Percentiles rank a stretch among this genome's conserved stretches.
phyloP scores from a whole-genome alignment of 192 early-diverging fungal genomes.

The Podila epicladia region DNA sequence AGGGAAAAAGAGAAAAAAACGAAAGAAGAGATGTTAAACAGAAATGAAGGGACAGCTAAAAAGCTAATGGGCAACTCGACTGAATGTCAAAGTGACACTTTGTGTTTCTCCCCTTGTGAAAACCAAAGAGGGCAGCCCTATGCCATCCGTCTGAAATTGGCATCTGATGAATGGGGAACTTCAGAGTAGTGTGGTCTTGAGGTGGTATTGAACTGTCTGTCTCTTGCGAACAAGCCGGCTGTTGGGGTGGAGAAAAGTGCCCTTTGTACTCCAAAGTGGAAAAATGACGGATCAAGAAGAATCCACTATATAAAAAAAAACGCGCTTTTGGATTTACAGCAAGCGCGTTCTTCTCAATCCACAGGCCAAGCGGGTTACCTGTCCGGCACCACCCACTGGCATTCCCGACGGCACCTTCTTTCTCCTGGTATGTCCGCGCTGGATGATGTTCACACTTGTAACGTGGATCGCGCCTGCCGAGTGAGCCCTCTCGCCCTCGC shows the following conservation, averaged over 20 bases:
- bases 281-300: no score
- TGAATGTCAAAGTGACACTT: conserved; percentile 1
- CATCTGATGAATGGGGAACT: no score
- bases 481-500: no score
- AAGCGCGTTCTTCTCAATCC: no score
- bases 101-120: no score
- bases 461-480: no score
- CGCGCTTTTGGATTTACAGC: no score
- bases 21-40: background rate
- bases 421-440: background rate
- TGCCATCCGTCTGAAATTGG: no score
- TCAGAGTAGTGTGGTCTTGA: background rate
- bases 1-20: background rate
- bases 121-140: no score
- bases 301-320: no score
- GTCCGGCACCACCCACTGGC: background rate
- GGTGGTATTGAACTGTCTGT: background rate
- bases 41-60: background rate
- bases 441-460: no score
- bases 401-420: background rate
- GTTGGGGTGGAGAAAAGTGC: background rate
- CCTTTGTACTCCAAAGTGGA: background rate
- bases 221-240: background rate
- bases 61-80: background rate
- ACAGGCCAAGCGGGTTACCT: background rate